Conservation (phyloP, 2,329 filamentous ascomycete genomes). For the Fusarium verticillioides region DNA sequence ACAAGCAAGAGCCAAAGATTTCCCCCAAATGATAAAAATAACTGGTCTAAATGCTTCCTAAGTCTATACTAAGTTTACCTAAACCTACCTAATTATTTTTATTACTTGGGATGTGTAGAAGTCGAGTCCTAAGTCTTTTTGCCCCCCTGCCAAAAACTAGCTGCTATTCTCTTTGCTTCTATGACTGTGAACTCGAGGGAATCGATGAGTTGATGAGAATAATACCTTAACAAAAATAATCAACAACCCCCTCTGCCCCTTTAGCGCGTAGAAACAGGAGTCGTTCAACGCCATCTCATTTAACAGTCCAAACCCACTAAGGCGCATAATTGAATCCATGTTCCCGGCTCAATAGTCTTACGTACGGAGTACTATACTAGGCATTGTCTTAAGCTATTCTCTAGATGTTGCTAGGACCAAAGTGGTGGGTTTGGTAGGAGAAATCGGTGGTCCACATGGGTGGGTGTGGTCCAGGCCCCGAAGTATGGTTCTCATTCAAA, state of each 20-base stretch:
- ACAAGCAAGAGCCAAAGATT: neutral
- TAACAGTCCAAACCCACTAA: conserved; percentile 14
- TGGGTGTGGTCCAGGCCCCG: conserved; percentile 3
- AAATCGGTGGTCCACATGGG: conserved; percentile 28
- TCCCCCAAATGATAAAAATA: neutral
- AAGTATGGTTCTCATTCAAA: conserved; percentile 13
- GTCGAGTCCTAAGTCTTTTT: neutral
- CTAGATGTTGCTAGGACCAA: conserved; percentile 11
- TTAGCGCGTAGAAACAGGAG: conserved; percentile 1
- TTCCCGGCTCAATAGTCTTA: conserved; percentile 19
- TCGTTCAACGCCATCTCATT: conserved; percentile 1
- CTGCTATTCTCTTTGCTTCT: conserved; percentile 17
- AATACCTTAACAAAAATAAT: neutral
- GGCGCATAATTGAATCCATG: conserved; percentile 18
- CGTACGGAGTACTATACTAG: neutral
- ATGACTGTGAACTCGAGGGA: conserved; percentile 9
- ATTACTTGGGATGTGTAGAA: too few species aligned
- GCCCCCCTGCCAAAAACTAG: neutral
- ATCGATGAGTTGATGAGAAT: conserved; percentile 1
- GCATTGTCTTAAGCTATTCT: conserved; percentile 2
- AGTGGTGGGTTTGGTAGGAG: conserved; percentile 14
- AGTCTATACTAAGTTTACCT: neutral
- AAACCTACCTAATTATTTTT: neutral
- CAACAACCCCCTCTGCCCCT: neutral
- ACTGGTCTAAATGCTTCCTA: neutral